Conservation (phyloP, 257 asterid species). For the Ehretia macrophylla region DNA sequence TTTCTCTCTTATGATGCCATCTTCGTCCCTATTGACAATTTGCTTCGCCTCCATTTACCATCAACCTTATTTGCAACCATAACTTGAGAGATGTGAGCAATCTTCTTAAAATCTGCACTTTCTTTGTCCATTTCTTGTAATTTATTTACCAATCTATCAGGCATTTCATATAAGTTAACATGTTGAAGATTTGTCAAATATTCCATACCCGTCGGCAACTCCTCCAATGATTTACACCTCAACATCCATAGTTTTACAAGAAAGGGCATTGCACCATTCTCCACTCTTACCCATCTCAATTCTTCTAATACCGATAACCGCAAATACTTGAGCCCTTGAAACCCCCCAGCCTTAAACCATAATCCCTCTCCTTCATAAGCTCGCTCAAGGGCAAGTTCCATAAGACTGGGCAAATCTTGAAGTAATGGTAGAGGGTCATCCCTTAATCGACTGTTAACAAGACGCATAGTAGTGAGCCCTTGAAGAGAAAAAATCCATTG, state of each 20-base stretch:
- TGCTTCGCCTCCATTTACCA: neutral
- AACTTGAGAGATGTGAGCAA: slow-evolving; percentile 3
- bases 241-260: neutral
- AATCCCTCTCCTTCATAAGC: slow-evolving; percentile 21
- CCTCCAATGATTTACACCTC: slow-evolving; percentile 5
- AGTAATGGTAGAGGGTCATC: slow-evolving; percentile 2
- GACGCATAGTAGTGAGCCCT: neutral
- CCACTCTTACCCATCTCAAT: neutral
- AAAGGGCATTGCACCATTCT: slow-evolving; percentile 4
- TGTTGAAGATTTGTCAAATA: slow-evolving; percentile 5
- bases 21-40: neutral
- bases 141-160: slow-evolving; percentile 3
- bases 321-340: neutral
- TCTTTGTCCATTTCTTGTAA: neutral
- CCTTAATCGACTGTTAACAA: slow-evolving; percentile 2
- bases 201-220: slow-evolving; percentile 12
- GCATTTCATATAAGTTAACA: neutral
- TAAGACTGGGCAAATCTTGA: slow-evolving; percentile 14
- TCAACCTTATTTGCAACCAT: neutral
- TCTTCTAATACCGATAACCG: neutral
- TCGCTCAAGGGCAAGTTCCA: neutral
- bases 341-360: neutral
- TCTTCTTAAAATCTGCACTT: slow-evolving; percentile 1
- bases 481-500: slow-evolving; percentile 18
- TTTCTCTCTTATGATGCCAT: no score